Percentiles rank a stretch among this genome's conserved stretches.
phyloP scores from a whole-genome alignment of 192 early-diverging fungal genomes.

The Coemansia sp. region DNA sequence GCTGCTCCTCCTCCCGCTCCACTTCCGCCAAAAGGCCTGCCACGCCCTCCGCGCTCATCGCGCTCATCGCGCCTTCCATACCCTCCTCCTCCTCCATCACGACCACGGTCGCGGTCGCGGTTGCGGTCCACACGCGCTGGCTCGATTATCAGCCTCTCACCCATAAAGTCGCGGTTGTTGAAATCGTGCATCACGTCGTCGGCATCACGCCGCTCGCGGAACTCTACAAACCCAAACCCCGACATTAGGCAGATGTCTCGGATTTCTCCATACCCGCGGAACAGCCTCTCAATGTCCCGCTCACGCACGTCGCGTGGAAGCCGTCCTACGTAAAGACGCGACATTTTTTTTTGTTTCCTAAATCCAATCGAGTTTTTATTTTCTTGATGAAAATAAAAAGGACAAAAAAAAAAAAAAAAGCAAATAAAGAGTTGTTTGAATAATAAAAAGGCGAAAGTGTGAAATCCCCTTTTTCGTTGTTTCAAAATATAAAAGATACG shows the following conservation, averaged over 20 bases:
- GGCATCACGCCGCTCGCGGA: slow-evolving; percentile 81
- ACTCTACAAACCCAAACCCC: slow-evolving; percentile 96
- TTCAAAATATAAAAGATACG: neutral
- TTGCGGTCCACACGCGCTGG: slow-evolving; percentile 67
- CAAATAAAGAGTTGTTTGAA: neutral
- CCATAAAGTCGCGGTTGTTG: slow-evolving; percentile 78
- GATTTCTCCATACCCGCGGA: slow-evolving; percentile 78
- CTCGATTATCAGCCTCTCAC: slow-evolving; percentile 84
- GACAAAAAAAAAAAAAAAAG: slow-evolving; percentile 1
- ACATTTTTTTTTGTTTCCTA: slow-evolving; percentile 24
- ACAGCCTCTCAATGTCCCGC: slow-evolving; percentile 80
- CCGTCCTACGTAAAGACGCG: slow-evolving; percentile 72
- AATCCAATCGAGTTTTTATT: neutral
- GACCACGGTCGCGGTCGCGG: slow-evolving; percentile 51
- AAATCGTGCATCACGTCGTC: slow-evolving; percentile 85
- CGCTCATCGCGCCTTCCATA: slow-evolving; percentile 48
- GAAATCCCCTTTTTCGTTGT: too few relatives aligned
- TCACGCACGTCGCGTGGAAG: slow-evolving; percentile 81
- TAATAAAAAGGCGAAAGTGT: neutral
- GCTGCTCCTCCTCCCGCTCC: slow-evolving; percentile 45
- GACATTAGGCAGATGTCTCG: slow-evolving; percentile 76
- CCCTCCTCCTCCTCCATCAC: slow-evolving; percentile 1
- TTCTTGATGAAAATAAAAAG: slow-evolving; percentile 4
- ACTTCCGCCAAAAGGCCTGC: slow-evolving; percentile 32
- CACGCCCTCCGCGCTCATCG: slow-evolving; percentile 23